Base-by-base conservation (phyloP, 2,329 filamentous ascomycete genomes). In the Botrytis pseudocinerea region DNA sequence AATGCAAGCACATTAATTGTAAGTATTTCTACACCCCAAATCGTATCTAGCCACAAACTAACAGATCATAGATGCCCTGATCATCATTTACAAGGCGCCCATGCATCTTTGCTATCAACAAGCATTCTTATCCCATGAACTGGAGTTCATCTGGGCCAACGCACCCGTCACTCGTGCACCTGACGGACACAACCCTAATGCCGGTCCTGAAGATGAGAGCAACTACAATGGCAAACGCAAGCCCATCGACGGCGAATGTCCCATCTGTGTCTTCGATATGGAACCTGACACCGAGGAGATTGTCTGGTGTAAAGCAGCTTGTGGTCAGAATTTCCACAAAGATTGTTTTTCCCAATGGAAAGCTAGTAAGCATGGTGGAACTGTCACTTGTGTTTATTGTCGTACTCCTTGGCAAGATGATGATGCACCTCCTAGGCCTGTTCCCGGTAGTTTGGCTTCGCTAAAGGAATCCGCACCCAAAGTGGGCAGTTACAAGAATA, bases 381-480 rank as follows among this genome's bases (percentile, higher is more conserved):
- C 82, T 25, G 85, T 88, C 20, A 89, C 88, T 1, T 91, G 89
- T 76, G 89, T 89, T 0, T 87, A 88, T 77, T 91, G 89, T 74
- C 86, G 88, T n/a, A 86, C 85, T 18, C 77, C 79, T 2, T 91
- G 89, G 89, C 81, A 85, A 75, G 84, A 82, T 0, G 85, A 86
- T 40, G 66, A 46, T 61, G 46, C 51, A 25, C 12, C 38, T 51
- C 32, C 44, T 20, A 60, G 57, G 38, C 51, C 32, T 48, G 35
- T n/a, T 59, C 57, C 73, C 8, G 72, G 73, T 59, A 72, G 70
- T 62, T 61, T 77, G 40, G 75, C 75, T 18, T 25, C 32, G 48
- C 38, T 77, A 18, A 77, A 75, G 42, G n/a, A 71, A 18, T 68
- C 70, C 1, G 76, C 76, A 16, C 76, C 74, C 14, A 76, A 76